phyloP scores from a whole-genome alignment of 441 rosid species.

The Aleurites moluccanus region DNA sequence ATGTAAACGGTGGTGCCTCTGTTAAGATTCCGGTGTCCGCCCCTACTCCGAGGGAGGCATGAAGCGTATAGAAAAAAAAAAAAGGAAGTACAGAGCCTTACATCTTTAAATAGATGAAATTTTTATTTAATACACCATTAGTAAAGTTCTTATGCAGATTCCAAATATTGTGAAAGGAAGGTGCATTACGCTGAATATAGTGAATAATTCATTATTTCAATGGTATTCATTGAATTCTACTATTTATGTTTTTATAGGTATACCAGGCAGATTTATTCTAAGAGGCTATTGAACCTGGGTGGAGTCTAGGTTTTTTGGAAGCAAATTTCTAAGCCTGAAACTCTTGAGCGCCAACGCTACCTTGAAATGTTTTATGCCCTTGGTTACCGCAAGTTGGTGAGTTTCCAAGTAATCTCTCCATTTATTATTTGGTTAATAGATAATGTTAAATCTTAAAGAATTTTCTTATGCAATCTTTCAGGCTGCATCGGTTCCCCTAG shows the following conservation, averaged over 20 bases:
- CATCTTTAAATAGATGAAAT: too few species aligned
- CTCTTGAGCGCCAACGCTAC: constrained; percentile 83
- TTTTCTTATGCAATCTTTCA: constrained; percentile 26
- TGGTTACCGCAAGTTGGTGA: constrained; percentile 79
- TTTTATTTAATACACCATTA: not conserved
- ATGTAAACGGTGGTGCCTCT: too few species aligned
- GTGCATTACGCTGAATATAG: too few species aligned
- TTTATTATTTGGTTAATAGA: too few species aligned
- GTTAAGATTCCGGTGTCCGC: too few species aligned
- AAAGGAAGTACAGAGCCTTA: constrained; percentile 46
- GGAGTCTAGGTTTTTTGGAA: constrained; percentile 98
- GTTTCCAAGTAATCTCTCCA: not conserved
- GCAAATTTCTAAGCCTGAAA: constrained; percentile 87
- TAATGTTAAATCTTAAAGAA: too few species aligned
- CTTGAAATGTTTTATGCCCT: constrained; percentile 95
- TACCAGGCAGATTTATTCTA: constrained; percentile 88
- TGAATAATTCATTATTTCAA: too few species aligned
- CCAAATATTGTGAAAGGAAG: too few species aligned
- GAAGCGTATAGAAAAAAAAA: constrained; percentile 82
- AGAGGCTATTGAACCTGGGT: constrained; percentile 79
- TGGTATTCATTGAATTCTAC: not conserved
- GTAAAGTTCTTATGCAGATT: too few species aligned
- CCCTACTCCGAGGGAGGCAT: constrained; percentile 72
- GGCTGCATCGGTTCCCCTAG: constrained; percentile 87
- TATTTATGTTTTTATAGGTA: constrained; percentile 42